Evolutionary conservation across 176 grass and related monocot species (phyloP).

Genomic region (Carex scoparia): DNA sequence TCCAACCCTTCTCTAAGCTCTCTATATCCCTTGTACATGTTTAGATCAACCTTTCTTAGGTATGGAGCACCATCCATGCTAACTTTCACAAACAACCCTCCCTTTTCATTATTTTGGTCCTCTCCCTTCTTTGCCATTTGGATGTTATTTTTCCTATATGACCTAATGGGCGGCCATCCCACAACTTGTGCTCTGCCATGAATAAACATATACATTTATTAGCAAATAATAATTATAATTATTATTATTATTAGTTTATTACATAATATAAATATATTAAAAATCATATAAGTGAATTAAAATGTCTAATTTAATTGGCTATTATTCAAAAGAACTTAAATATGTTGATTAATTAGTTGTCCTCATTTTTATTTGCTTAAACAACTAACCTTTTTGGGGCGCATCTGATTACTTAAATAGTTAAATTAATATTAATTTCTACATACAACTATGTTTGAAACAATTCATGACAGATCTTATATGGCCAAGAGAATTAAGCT

Average conservation of each 20-base stretch:
- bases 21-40: slow-evolving; percentile 60
- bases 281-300: too few relatives aligned
- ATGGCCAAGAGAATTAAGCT: background rate
- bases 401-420: background rate
- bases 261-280: background rate
- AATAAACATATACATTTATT: background rate
- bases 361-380: background rate
- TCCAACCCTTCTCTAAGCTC: slow-evolving; percentile 66
- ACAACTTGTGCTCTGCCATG: slow-evolving; percentile 60
- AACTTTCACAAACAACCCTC: slow-evolving; percentile 65
- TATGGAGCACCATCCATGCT: slow-evolving; percentile 96
- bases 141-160: slow-evolving; percentile 70
- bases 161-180: slow-evolving; percentile 77
- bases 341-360: background rate
- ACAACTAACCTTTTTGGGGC: background rate
- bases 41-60: slow-evolving; percentile 85
- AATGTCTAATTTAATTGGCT: background rate
- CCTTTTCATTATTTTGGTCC: slow-evolving; percentile 32
- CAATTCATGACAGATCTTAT: background rate
- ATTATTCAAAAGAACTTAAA: background rate
- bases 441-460: background rate
- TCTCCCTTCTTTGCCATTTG: slow-evolving; percentile 38
- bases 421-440: background rate
- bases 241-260: background rate
- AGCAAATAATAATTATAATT: background rate